Evolutionary conservation across 2,329 filamentous ascomycete genomes (phyloP).

Genomic region (Calonectria naviculata): DNA sequence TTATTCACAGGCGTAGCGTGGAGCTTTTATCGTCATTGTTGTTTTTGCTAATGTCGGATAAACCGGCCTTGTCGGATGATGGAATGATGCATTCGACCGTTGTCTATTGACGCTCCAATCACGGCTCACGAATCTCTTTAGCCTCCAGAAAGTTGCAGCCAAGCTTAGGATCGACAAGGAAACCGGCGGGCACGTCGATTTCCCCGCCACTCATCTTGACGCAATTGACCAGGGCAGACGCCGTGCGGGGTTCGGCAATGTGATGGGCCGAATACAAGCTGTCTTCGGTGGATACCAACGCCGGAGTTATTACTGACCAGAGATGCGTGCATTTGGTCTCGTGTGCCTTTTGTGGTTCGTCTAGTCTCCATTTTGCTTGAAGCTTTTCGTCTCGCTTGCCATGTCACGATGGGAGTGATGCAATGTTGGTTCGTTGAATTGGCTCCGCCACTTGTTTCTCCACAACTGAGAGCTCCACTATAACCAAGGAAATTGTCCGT

Average conservation of each 20-base stretch:
- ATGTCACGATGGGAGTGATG: not conserved
- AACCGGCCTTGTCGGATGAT: not conserved
- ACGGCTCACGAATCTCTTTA: not conserved
- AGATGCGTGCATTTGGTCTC: not conserved
- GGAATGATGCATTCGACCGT: not conserved
- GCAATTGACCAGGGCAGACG: not conserved
- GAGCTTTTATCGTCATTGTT: not conserved
- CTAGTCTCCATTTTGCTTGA: not conserved
- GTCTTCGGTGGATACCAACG: not conserved
- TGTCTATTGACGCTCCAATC: constrained; percentile 1
- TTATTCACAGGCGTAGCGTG: not conserved
- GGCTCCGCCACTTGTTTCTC: too few species aligned
- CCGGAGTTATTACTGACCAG: not conserved
- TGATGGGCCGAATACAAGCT: not conserved
- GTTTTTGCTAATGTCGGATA: not conserved
- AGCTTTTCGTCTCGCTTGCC: not conserved
- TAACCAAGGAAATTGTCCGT: too few species aligned
- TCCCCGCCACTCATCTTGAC: constrained; percentile 2
- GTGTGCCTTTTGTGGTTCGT: not conserved
- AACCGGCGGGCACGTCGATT: not conserved
- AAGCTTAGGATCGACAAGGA: constrained; percentile 13
- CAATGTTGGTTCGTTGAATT: too few species aligned
- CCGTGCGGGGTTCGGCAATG: not conserved
- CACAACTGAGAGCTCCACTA: too few species aligned
- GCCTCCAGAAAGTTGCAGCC: not conserved